These are phyloP conservation scores for Simmondsia chinensis DNA, from an alignment of 148 eudicot genomes.

Conservation along the genomic window DNA sequence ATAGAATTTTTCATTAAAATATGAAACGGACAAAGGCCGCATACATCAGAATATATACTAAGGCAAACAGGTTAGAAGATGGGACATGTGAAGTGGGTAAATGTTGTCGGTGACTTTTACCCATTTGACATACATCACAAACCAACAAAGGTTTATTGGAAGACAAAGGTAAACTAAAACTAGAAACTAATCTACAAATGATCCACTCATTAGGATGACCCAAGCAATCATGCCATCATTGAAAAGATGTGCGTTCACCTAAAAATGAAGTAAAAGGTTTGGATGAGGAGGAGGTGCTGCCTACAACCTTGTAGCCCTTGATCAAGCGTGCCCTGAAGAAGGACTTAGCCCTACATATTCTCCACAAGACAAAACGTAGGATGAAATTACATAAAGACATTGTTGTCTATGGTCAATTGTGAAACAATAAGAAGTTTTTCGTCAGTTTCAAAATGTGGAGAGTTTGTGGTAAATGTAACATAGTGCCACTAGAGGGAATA, in stretches of 20 bases:
- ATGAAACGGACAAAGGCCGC: background rate
- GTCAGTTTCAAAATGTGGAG: background rate
- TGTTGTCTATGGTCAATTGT: background rate
- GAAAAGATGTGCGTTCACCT: background rate
- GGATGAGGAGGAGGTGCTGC: background rate
- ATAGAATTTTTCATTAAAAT: background rate
- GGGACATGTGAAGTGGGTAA: background rate
- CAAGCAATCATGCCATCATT: background rate
- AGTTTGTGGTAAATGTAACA: background rate
- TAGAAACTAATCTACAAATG: background rate
- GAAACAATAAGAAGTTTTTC: background rate
- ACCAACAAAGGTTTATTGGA: background rate
- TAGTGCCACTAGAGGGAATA: background rate
- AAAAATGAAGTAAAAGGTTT: too few relatives aligned
- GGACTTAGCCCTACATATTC: background rate
- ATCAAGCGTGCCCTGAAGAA: background rate
- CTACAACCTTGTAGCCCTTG: background rate
- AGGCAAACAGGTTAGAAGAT: background rate
- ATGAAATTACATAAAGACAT: background rate
- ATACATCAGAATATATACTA: too few relatives aligned
- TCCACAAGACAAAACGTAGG: slow-evolving; percentile 4
- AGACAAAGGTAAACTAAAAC: background rate
- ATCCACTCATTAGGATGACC: too few relatives aligned
- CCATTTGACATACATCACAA: background rate
- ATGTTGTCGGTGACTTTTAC: background rate